These are phyloP conservation scores for Solanum ossicruentum DNA, from an alignment of 257 asterid genomes.

Conservation along the genomic window DNA sequence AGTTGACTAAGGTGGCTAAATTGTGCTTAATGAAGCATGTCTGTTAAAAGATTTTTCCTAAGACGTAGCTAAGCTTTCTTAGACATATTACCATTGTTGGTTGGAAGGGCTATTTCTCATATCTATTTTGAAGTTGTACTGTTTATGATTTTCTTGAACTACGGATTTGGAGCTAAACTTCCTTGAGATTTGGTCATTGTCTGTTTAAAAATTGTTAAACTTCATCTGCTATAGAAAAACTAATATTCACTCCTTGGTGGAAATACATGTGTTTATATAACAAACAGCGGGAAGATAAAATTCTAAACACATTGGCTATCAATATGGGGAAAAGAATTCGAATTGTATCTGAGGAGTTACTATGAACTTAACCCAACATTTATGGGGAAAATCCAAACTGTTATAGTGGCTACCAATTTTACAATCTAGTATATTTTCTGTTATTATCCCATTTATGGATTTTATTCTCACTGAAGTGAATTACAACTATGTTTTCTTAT, in stretches of 20 bases:
- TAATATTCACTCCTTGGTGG: not conserved
- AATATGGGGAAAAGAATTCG: not conserved
- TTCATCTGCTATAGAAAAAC: not conserved
- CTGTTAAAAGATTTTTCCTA: not conserved
- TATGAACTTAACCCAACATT: not conserved
- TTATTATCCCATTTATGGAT: not conserved
- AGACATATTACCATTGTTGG: not conserved
- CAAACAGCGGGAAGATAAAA: not conserved
- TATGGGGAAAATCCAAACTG: not conserved
- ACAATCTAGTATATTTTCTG: not conserved
- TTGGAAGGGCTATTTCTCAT: not conserved
- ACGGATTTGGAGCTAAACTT: not conserved
- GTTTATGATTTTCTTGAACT: not conserved
- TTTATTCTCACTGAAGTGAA: not conserved
- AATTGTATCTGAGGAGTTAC: not conserved
- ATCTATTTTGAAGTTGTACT: not conserved
- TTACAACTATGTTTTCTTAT: conserved; percentile 10
- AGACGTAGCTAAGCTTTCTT: not conserved
- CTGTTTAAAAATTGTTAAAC: not conserved
- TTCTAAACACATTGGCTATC: not conserved
- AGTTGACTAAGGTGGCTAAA: not conserved
- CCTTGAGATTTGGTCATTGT: not conserved
- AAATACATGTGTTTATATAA: not conserved
- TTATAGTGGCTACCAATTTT: not conserved
- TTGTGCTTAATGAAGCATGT: not conserved